Percentiles rank a stretch among this genome's conserved stretches.
phyloP scores from a whole-genome alignment of 1,284 basidiomycete species.

The Vanrija pseudolonga region DNA sequence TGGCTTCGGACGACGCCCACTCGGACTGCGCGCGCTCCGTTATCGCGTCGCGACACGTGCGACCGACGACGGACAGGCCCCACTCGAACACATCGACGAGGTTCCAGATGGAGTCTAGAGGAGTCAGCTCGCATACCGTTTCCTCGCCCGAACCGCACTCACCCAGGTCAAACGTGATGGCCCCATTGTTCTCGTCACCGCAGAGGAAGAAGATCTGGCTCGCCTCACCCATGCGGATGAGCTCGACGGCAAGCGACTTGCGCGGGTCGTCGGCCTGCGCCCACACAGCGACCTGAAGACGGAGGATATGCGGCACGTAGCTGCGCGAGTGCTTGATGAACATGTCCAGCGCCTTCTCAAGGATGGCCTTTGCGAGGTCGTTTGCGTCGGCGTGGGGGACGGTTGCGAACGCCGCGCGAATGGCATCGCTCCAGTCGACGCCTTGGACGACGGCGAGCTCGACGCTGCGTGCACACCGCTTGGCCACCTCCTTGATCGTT shows the following conservation, averaged over 20 bases:
- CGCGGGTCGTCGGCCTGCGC: constrained; percentile 24
- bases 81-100: constrained; percentile 38
- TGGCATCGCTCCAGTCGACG: constrained; percentile 33
- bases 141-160: constrained; percentile 1
- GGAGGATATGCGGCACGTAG: constrained; percentile 20
- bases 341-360: constrained; percentile 11
- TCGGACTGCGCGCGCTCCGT: constrained; percentile 21
- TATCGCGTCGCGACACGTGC: constrained; percentile 28
- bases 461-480: constrained; percentile 21
- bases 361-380: constrained; percentile 15
- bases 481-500: constrained; percentile 11
- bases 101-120: constrained; percentile 36
- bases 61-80: constrained; percentile 19
- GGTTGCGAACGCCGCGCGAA: constrained; percentile 26
- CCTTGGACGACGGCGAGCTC: constrained; percentile 29
- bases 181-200: constrained; percentile 18
- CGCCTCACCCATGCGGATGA: constrained; percentile 31
- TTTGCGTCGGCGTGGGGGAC: constrained; percentile 12
- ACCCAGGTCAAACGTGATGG: constrained; percentile 33
- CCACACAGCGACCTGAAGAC: constrained; percentile 34
- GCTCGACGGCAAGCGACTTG: constrained; percentile 23
- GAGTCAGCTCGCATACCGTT: too few species aligned
- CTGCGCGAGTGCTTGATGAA: constrained; percentile 16
- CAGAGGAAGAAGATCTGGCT: constrained; percentile 28
- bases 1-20: constrained; percentile 18